Percentiles rank a stretch among this genome's conserved stretches.
These are phyloP conservation scores for Arachnomyces sp. DNA, from an alignment of 2,329 filamentous ascomycete species.

Conservation along the genomic window DNA sequence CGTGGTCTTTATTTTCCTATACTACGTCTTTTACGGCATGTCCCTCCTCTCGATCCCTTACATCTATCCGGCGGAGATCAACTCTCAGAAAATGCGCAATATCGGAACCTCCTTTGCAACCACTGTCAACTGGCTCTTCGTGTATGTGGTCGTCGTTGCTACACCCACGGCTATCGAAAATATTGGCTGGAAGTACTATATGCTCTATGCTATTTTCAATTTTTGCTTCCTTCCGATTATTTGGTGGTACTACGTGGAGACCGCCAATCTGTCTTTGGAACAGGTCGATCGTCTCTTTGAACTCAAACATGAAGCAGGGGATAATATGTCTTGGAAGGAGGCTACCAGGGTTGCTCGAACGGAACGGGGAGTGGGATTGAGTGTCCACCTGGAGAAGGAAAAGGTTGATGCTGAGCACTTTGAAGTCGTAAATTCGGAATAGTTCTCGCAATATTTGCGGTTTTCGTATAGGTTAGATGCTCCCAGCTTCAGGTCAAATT, in stretches of 20 bases:
- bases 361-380: too few relatives aligned
- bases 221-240: slow-evolving; percentile 19
- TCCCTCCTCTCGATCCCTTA: slow-evolving; percentile 15
- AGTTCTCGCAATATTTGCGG: too few relatives aligned
- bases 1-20: slow-evolving; percentile 38
- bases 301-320: slow-evolving; percentile 10
- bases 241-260: slow-evolving; percentile 23
- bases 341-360: slow-evolving; percentile 7
- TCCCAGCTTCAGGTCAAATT: too few relatives aligned
- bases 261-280: slow-evolving; percentile 29
- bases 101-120: slow-evolving; percentile 10
- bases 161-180: slow-evolving; percentile 27
- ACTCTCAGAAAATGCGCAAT: slow-evolving; percentile 14
- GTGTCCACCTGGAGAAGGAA: too few relatives aligned
- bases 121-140: slow-evolving; percentile 9
- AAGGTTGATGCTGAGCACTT: too few relatives aligned
- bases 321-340: slow-evolving; percentile 6
- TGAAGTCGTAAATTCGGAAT: too few relatives aligned
- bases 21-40: slow-evolving; percentile 14
- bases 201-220: slow-evolving; percentile 39
- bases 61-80: slow-evolving; percentile 17
- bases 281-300: slow-evolving; percentile 34
- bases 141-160: slow-evolving; percentile 14
- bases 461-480: too few relatives aligned
- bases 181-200: slow-evolving; percentile 47